Percentiles rank a stretch among this genome's conserved stretches.
Evolutionary conservation across 1,139 yeast species (phyloP).

Genomic region (Blastobotrys aristatus): DNA sequence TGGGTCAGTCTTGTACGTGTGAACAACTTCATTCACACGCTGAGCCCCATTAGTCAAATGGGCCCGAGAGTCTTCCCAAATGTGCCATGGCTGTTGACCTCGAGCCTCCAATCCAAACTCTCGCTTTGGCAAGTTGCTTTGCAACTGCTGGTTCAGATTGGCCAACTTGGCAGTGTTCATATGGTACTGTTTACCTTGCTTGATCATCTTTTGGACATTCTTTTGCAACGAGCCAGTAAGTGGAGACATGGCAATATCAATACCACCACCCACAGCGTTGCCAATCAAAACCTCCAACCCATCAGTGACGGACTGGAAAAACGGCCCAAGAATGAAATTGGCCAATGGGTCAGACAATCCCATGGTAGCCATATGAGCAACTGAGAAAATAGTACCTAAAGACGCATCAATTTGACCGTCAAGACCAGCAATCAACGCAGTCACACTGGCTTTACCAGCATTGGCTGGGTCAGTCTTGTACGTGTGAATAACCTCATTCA

Average conservation of each 20-base stretch:
- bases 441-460: constrained; percentile 25
- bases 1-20: constrained; percentile 19
- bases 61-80: constrained; percentile 4
- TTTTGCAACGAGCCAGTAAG: constrained; percentile 12
- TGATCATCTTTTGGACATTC: constrained; percentile 16
- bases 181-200: constrained; percentile 17
- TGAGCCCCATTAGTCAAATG: constrained; percentile 23
- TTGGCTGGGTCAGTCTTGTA: constrained; percentile 21
- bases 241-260: constrained; percentile 16
- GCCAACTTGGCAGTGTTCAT: constrained; percentile 13
- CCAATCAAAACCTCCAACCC: constrained; percentile 31
- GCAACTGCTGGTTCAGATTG: background rate
- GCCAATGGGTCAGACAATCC: constrained; percentile 28
- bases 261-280: constrained; percentile 23
- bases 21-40: constrained; percentile 20
- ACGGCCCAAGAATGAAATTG: constrained; percentile 28
- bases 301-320: constrained; percentile 32
- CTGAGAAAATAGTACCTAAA: constrained; percentile 25
- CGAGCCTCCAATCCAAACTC: background rate
- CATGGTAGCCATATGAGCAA: constrained; percentile 24
- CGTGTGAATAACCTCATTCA: constrained; percentile 21
- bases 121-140: too few species aligned
- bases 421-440: constrained; percentile 29
- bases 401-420: constrained; percentile 33
- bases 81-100: background rate